Conservation (phyloP, 805 yeast species). For the Kuraishia cidri region DNA sequence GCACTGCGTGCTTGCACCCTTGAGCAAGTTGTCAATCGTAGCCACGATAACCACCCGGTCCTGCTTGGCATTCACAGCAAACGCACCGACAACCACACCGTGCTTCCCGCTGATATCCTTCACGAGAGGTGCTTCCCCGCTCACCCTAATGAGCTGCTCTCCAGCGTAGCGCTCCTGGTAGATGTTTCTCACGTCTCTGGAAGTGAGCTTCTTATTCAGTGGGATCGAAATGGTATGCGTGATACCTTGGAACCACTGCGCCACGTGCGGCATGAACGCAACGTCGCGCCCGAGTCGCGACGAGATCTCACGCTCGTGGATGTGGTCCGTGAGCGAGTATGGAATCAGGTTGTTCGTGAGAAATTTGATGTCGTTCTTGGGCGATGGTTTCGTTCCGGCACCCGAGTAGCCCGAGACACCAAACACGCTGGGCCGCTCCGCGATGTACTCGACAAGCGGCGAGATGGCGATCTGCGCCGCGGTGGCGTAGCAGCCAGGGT, state of each 20-base stretch:
- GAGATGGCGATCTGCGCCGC: slow-evolving; percentile 91
- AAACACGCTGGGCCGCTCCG: slow-evolving; percentile 75
- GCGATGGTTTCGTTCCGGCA: slow-evolving; percentile 98
- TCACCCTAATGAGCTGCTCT: slow-evolving; percentile 76
- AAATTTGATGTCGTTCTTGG: slow-evolving; percentile 77
- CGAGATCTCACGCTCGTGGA: slow-evolving; percentile 93
- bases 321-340: slow-evolving; percentile 91
- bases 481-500: slow-evolving; percentile 99
- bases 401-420: slow-evolving; percentile 99
- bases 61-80: slow-evolving; percentile 82
- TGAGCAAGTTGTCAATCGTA: slow-evolving; percentile 89
- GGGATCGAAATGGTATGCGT: slow-evolving; percentile 90
- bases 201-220: slow-evolving; percentile 57
- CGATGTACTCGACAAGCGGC: slow-evolving; percentile 64
- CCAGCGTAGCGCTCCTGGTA: slow-evolving; percentile 84
- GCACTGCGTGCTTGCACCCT: slow-evolving; percentile 99
- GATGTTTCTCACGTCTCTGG: slow-evolving; percentile 76
- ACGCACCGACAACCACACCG: slow-evolving; percentile 93
- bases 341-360: slow-evolving; percentile 84
- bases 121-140: slow-evolving; percentile 91
- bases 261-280: slow-evolving; percentile 95
- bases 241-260: slow-evolving; percentile 99
- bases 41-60: slow-evolving; percentile 92
- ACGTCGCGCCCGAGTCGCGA: slow-evolving; percentile 67
- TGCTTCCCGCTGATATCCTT: slow-evolving; percentile 89